A percentile compares a stretch with the other conserved stretches of the same genome.
Conservation (phyloP, 768 basidiomycete species). For the Leccinellum albellum region DNA sequence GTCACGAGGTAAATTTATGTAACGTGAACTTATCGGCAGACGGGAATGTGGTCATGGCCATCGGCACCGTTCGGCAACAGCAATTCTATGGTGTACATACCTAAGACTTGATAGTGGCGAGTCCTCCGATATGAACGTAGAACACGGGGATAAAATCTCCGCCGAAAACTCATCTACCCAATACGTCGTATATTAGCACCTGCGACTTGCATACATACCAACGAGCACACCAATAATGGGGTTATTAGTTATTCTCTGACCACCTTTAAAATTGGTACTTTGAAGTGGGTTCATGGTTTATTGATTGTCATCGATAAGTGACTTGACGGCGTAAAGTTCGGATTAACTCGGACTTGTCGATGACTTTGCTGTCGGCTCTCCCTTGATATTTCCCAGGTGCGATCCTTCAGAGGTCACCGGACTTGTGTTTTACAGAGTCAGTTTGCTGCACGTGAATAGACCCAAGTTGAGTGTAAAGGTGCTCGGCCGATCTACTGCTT, state of each 20-base stretch:
- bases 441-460: not conserved
- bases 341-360: not conserved
- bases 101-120: not conserved
- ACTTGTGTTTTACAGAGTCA: not conserved
- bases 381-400: not conserved
- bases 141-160: not conserved
- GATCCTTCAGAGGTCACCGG: not conserved
- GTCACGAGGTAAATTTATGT: conserved; percentile 1
- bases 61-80: not conserved
- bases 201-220: not conserved
- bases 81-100: not conserved
- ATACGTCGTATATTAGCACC: not conserved
- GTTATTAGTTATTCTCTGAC: not conserved
- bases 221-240: not conserved
- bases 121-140: not conserved
- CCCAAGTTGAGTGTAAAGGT: too few species aligned
- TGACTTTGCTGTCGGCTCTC: not conserved
- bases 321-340: not conserved
- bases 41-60: not conserved
- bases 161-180: not conserved
- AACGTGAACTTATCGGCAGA: not conserved
- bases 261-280: not conserved
- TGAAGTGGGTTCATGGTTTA: not conserved
- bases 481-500: not conserved
- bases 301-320: not conserved